Evolutionary conservation across 805 yeast species (phyloP), one percentile per base, ranked within the genome.

Genomic region (Cyberlindnera suaveolens): DNA sequence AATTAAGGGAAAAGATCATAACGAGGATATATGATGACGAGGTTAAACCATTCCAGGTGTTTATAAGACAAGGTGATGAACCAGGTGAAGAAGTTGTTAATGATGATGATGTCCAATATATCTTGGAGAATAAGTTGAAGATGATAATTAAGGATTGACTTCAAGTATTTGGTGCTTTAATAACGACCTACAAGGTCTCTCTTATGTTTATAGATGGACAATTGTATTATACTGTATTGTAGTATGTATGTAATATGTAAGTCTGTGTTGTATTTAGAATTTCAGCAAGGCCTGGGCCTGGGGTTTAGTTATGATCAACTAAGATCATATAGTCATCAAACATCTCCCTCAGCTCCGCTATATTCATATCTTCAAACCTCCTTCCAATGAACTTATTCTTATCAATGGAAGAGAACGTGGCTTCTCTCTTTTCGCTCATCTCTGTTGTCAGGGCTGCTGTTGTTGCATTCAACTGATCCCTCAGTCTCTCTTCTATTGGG

Each of bases 1-100:
- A 77, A 44, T 56, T 80, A 45, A 71, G 72, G 49, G 58, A 64
- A 26, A 80, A 78, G 55, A 70, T 80, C 41, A 63, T 64, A 38
- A 75, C 76, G 42, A 61, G 85, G 45, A 68, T 79, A 41, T 75
- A 71, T 38, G 60, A 60, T 40, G 63, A 53, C 10, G 51, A 38
- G n/a, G 50, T 53, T 5, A 60, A 57, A 3, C 43, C 60, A 13
- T 69, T 70, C 48, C 62, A 57, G 39, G 50, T 71, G 19, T 63
- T 49, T 29, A 54, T 64, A 5, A 70, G 64, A 40, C 47, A 54
- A 23, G 54, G 56, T 19, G 63, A 63, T 33, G 62, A 53, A 19
- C 52, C 53, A n/a, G 63, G 57, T 11, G 64, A 58, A 26, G 67
- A 63, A 41, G 63, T 70, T 6, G 47, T 44, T 1, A 48, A 60